Base-by-base conservation (phyloP, 2,329 filamentous ascomycete species). In the Aquanectria penicillioides region DNA sequence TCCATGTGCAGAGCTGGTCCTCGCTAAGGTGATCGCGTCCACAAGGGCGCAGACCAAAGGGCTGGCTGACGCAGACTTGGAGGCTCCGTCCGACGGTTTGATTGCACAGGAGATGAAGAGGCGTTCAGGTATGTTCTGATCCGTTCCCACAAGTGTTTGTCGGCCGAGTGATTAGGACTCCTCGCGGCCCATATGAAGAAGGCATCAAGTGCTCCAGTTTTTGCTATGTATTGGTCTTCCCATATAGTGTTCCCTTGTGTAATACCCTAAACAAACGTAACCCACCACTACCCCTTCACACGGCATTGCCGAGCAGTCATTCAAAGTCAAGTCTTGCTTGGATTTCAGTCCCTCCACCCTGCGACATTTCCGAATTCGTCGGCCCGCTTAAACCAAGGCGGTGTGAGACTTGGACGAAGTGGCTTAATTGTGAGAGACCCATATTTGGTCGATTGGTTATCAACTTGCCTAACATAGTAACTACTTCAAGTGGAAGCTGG, bases 1-100 rank as follows among this genome's bases (percentile, higher is more conserved):
- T 51, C 54, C 58, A 36, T 48, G 52, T 13, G 61, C 5, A 25
- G 29, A 46, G 49, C 49, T 50, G 46, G 49, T 50, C 46, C 65
- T 64, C 61, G 65, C 60, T 54, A 36, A 28, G 26, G 31, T 36
- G 43, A 46, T 37, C 44, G 49, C 31, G 28, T 34, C 44, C 40
- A 37, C 50, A 34, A 41, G 13, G 34, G 33, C 43, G 43, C 43
- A 40, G 25, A 8, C 20, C 43, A 26, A 25, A 36, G 26, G 20
- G 23, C 28, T 40, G 29, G 33, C 34, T 47, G 49, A 36, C 41
- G 48, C 28, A 37, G 28, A 34, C 47, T 9, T 43, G n/a, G 51
- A 22, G 23, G 43, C 46, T 51, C 37, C 25, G 28, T 34, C 38
- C 51, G 46, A 40, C 20, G 33, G 38, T 59, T 56, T 41, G 52